Conservation (phyloP, 345 rosid genomes). For the Pelargonium nanum region DNA sequence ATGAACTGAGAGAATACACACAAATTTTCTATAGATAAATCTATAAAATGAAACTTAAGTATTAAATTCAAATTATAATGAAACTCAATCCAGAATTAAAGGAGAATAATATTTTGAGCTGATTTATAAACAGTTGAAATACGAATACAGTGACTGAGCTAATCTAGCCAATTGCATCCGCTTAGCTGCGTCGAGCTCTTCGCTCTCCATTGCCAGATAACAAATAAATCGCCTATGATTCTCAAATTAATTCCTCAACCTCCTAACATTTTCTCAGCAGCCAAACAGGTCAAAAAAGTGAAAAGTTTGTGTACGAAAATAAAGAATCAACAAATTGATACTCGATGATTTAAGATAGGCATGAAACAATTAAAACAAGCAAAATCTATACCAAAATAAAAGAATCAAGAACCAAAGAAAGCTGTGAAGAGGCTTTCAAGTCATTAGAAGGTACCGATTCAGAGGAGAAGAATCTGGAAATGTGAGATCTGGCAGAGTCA, state of each 20-base stretch:
- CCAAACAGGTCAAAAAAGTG: background rate
- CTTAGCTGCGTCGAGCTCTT: background rate
- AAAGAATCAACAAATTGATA: background rate
- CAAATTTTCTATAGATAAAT: no score
- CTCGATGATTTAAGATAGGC: background rate
- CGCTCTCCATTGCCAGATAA: background rate
- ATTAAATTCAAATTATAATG: background rate
- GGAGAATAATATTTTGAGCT: background rate
- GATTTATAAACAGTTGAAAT: background rate
- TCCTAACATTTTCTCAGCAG: background rate
- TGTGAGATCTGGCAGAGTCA: slow-evolving; percentile 47
- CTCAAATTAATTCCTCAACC: background rate
- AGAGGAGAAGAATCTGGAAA: slow-evolving; percentile 62
- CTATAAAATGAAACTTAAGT: background rate
- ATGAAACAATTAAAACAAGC: background rate
- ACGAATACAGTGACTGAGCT: background rate
- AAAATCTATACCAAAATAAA: no score
- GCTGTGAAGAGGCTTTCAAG: background rate
- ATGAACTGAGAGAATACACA: no score
- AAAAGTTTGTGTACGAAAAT: background rate
- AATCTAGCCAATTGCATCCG: background rate
- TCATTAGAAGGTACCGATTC: slow-evolving; percentile 33
- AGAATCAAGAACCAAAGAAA: background rate
- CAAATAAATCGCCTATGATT: background rate
- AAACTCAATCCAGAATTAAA: background rate